Conservation (phyloP, 306 rosid species). For the Trichosanthes truncata region DNA sequence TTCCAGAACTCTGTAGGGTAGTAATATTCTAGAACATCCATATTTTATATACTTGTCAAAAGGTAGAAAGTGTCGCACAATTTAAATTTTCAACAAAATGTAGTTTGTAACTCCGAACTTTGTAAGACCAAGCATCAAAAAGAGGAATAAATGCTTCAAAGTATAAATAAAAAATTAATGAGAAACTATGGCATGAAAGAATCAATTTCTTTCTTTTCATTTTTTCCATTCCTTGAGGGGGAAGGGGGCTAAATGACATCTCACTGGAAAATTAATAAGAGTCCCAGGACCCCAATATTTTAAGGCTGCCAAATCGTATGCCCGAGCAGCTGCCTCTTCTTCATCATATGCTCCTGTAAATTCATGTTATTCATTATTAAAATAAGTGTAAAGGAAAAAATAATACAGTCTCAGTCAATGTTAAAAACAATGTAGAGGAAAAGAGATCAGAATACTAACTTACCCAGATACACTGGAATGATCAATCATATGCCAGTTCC, state of each 20-base stretch:
- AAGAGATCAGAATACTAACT: slow-evolving; percentile 18
- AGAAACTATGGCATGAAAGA: neutral
- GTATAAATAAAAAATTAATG: neutral
- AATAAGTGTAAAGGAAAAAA: neutral
- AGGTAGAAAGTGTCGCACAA: neutral
- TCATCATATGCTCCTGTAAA: slow-evolving; percentile 89
- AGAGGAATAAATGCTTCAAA: neutral
- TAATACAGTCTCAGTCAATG: neutral
- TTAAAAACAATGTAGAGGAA: neutral
- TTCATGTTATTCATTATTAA: slow-evolving; percentile 10
- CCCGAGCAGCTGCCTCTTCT: slow-evolving; percentile 99
- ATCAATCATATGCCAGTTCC: slow-evolving; percentile 26
- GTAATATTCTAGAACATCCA: neutral
- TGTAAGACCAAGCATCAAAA: neutral
- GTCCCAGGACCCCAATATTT: slow-evolving; percentile 99
- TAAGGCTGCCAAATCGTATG: slow-evolving; percentile 96
- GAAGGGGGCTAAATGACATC: slow-evolving; percentile 15
- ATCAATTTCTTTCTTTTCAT: neutral
- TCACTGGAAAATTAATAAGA: slow-evolving; percentile 91
- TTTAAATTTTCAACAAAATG: neutral
- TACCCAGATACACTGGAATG: slow-evolving; percentile 89
- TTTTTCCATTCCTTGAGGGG: neutral
- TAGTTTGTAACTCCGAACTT: neutral
- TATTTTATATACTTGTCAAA: neutral
- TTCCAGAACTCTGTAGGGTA: neutral